Conservation (phyloP, 2,329 filamentous ascomycete genomes). For the Chaetomium sp. region DNA sequence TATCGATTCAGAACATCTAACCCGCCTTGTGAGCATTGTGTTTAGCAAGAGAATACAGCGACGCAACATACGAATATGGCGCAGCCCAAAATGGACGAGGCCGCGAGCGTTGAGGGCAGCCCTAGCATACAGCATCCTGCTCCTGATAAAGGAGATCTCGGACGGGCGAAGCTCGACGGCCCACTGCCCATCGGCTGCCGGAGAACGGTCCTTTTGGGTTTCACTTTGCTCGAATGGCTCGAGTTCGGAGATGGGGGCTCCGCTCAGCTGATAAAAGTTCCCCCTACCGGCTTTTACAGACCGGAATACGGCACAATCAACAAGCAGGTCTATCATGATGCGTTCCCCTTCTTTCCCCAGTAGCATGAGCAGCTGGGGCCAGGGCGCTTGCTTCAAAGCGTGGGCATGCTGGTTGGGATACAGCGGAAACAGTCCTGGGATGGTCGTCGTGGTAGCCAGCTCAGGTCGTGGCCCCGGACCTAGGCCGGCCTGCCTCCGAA, state of each 20-base stretch:
- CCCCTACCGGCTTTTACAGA: constrained; percentile 51
- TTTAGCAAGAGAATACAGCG: neutral
- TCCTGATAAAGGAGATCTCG: constrained; percentile 70
- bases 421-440: constrained; percentile 59
- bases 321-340: constrained; percentile 69
- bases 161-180: constrained; percentile 33
- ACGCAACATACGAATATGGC: constrained; percentile 67
- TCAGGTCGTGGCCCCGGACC: constrained; percentile 6
- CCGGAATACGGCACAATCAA: constrained; percentile 71
- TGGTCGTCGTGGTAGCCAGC: constrained; percentile 32
- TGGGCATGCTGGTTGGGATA: constrained; percentile 66
- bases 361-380: constrained; percentile 67
- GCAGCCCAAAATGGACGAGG: constrained; percentile 64
- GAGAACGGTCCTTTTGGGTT: constrained; percentile 5
- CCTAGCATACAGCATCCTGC: constrained; percentile 78
- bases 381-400: constrained; percentile 61
- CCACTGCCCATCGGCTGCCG: neutral
- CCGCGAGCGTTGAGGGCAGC: constrained; percentile 64
- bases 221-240: constrained; percentile 22
- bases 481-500: constrained; percentile 42
- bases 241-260: constrained; percentile 37
- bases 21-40: neutral
- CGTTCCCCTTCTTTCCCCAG: constrained; percentile 69
- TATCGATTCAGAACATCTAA: constrained; percentile 77
- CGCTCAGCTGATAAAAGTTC: constrained; percentile 74